A percentile compares a stretch with the other conserved stretches of the same genome.
phyloP scores from a whole-genome alignment of 345 rosid species.

The Draba incana region DNA sequence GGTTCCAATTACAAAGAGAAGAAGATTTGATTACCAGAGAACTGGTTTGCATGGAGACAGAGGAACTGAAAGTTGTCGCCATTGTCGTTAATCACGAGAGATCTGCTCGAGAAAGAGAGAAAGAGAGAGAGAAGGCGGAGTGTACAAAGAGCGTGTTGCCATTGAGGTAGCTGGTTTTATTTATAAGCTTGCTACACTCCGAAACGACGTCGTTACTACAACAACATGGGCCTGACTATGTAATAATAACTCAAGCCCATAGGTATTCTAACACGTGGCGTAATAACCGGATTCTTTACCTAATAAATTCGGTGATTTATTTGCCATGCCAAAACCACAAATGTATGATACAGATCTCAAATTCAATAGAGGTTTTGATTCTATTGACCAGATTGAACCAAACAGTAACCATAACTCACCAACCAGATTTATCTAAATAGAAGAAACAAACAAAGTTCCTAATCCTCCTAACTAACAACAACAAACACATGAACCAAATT shows the following conservation, averaged over 20 bases:
- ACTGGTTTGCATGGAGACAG: constrained; percentile 46
- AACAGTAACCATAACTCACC: constrained; percentile 1
- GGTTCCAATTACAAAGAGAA: background rate
- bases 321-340: background rate
- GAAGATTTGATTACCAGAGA: constrained; percentile 36
- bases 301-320: too few relatives aligned
- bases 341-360: background rate
- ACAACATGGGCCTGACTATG: constrained; percentile 15
- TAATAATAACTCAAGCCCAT: constrained; percentile 17
- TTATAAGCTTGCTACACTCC: constrained; percentile 20
- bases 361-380: background rate
- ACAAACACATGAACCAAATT: constrained; percentile 15
- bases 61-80: constrained; percentile 50
- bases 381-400: constrained; percentile 1
- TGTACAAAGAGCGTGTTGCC: constrained; percentile 43
- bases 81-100: constrained; percentile 41
- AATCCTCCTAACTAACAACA: constrained; percentile 28
- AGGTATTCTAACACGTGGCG: background rate
- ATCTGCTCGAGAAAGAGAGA: constrained; percentile 27
- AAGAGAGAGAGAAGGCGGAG: constrained; percentile 39
- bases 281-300: background rate
- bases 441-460: background rate
- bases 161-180: constrained; percentile 21
- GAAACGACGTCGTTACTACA: background rate
- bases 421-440: background rate